Evolutionary conservation across 2,329 filamentous ascomycete species (phyloP).

Genomic region (Aotearoamyces nothofagi): DNA sequence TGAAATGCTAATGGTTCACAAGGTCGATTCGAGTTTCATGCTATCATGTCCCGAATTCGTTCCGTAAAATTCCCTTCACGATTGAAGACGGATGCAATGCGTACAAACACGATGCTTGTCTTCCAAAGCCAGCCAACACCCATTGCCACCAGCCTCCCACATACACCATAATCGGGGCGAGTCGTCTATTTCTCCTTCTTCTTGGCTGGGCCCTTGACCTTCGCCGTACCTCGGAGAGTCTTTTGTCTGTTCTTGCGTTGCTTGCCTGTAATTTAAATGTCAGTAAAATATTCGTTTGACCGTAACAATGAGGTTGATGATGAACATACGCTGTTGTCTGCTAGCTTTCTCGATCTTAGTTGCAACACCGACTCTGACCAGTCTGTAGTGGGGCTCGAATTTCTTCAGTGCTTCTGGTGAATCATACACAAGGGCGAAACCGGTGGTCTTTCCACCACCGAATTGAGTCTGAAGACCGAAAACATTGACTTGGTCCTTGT

Average conservation of each 20-base stretch:
- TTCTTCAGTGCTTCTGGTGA: slow-evolving; percentile 98
- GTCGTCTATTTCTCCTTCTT: slow-evolving; percentile 81
- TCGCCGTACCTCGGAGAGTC: slow-evolving; percentile 94
- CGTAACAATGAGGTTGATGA: not conserved
- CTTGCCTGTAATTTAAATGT: slow-evolving; percentile 57
- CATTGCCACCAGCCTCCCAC: slow-evolving; percentile 13
- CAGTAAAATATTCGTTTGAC: slow-evolving; percentile 11
- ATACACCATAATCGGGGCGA: slow-evolving; percentile 12
- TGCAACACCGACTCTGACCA: slow-evolving; percentile 84
- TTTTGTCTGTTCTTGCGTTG: slow-evolving; percentile 99
- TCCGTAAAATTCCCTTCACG: slow-evolving; percentile 5
- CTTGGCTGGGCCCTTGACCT: slow-evolving; percentile 89
- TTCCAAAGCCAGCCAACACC: slow-evolving; percentile 16
- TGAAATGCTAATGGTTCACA: slow-evolving; percentile 6
- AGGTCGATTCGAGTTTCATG: slow-evolving; percentile 6
- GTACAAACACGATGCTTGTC: slow-evolving; percentile 16
- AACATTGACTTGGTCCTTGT: slow-evolving; percentile 93
- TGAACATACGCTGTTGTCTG: slow-evolving; percentile 93
- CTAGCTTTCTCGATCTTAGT: slow-evolving; percentile 92
- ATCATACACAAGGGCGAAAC: slow-evolving; percentile 98
- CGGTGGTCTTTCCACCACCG: slow-evolving; percentile 99
- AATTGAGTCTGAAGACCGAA: slow-evolving; percentile 98
- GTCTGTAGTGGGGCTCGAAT: slow-evolving; percentile 97
- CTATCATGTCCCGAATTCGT: slow-evolving; percentile 6
- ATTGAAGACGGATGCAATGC: slow-evolving; percentile 14